Base-by-base conservation (phyloP, 345 rosid species). In the Populus davidiana region DNA sequence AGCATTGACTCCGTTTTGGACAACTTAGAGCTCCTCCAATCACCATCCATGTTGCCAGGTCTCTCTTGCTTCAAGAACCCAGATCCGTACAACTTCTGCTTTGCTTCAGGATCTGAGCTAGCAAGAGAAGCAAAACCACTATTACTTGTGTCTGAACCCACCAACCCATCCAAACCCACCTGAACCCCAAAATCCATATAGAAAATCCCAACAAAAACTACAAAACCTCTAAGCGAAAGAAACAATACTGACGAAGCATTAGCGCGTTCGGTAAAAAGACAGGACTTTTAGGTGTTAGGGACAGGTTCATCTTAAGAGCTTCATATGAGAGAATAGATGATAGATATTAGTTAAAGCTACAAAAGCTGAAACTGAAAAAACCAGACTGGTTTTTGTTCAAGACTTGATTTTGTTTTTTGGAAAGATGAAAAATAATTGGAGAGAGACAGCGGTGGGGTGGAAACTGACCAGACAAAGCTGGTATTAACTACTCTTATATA, bases 1-100 rank as follows among this genome's bases (percentile, higher is more conserved):
- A 76, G 71, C 84, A 78, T 81, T 77, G 90, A 78, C 81, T 86
- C 87, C 62, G 82, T 80, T 78, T 84, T 91, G 69, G 84, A 81
- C 78, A 85, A 79, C 76, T 91, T 91, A 12, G 88, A 83, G 79
- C 84, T 73, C 67, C 86, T 86, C 90, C 91, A 86, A 47, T 84
- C 88, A 71, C 86, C 88, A 44, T 83, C 87, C 9, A 74, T 71
- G 20, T 75, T 67, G 10, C 64, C 70, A 56, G 90, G 77, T 82
- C 87, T 87, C 67, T 83, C 87, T 61, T 87, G 92, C 87, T 82
- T 91, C 80, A 85, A 81, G 31, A 86, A 82, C 78, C 91, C 93
- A 77, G 91, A 89, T 85, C 90, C 90, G 84, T 85, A 85, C 87
- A 78, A 75, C 78, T 81, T 88, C 61, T 80, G 87, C 72, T 86